Base-by-base conservation (phyloP, 805 yeast genomes). In the Ascoidea asiatica region DNA sequence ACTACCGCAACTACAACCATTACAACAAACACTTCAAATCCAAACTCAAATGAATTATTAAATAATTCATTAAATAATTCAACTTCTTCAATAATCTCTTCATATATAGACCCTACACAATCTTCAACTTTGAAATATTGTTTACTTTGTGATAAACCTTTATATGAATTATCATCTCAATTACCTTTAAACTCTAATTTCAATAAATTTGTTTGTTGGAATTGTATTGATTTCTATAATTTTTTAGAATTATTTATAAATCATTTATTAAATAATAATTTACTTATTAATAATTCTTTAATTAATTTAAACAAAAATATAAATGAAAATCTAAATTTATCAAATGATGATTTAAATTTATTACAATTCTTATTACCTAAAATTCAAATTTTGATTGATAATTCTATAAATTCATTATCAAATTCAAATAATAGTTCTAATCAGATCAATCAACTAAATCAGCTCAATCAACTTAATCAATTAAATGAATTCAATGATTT, bases 121-220 rank as follows among this genome's bases (percentile, higher is more conserved):
- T 40, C 49, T 17, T 50, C 54, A 2, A n/a, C n/a, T n/a, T 44
- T 67, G 41, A 63, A 60, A 42, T 58, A 57, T 40, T 81, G 90
- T 55, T 75, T 79, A n/a, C 62, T 81, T 11, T 81, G 90, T 57
- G 85, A 79, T 37, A 72, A 70, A 44, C 84, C 87, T 15, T 56
- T 81, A 22, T 81, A 80, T 56, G 87, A 81, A 46, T 51, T 78
- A 57, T 63, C 81, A 64, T 52, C 62, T 18, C 49, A 61, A 53
- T 42, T 52, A 50, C 15, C 44, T 8, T 15, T n/a, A 33, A 15
- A 36, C 44, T 17, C 20, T 3, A 23, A 15, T 23, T n/a, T 15
- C 11, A 11, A 42, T 33, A 43, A 47, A 5, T 49, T 49, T 43
- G 50, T 49, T 21, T 49, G 52, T 41, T 48, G 44, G 19, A 41